Conservation (phyloP, 345 rosid genomes). For the Conringia planisiliqua region DNA sequence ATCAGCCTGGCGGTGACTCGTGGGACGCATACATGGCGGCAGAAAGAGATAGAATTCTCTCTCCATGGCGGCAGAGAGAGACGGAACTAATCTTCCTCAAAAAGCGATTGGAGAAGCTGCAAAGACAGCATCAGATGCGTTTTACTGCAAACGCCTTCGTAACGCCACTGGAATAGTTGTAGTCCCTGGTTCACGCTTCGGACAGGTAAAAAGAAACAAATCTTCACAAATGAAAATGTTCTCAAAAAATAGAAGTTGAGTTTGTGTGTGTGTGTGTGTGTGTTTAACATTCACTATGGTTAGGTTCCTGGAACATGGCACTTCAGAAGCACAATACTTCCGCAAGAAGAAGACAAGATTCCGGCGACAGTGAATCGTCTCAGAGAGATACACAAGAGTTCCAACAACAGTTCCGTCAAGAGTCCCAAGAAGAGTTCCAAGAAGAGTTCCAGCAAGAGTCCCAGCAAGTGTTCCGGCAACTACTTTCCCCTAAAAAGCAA, state of each 20-base stretch:
- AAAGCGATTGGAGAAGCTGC: constrained; percentile 70
- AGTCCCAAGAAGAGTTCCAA: neutral
- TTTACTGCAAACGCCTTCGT: constrained; percentile 77
- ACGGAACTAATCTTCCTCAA: constrained; percentile 59
- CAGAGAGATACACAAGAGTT: constrained; percentile 66
- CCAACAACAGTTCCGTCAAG: neutral
- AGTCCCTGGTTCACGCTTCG: constrained; percentile 94
- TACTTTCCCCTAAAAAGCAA: neutral
- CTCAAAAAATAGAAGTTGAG: neutral
- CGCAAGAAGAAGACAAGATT: constrained; percentile 85
- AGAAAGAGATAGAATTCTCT: constrained; percentile 45
- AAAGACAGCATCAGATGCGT: constrained; percentile 73
- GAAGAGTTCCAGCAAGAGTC: neutral
- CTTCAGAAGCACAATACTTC: constrained; percentile 87
- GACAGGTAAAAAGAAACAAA: constrained; percentile 66
- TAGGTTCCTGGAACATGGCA: constrained; percentile 97
- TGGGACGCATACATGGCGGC: constrained; percentile 52
- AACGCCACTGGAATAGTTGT: constrained; percentile 83
- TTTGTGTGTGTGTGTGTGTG: neutral
- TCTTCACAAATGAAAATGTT: neutral
- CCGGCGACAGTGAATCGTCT: constrained; percentile 59
- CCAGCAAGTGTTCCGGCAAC: neutral
- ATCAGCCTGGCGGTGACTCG: constrained; percentile 81
- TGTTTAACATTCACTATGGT: neutral
- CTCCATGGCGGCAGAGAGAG: constrained; percentile 48